phyloP scores from a whole-genome alignment of 208 protist species.

The Vickermania ingenoplastis region DNA sequence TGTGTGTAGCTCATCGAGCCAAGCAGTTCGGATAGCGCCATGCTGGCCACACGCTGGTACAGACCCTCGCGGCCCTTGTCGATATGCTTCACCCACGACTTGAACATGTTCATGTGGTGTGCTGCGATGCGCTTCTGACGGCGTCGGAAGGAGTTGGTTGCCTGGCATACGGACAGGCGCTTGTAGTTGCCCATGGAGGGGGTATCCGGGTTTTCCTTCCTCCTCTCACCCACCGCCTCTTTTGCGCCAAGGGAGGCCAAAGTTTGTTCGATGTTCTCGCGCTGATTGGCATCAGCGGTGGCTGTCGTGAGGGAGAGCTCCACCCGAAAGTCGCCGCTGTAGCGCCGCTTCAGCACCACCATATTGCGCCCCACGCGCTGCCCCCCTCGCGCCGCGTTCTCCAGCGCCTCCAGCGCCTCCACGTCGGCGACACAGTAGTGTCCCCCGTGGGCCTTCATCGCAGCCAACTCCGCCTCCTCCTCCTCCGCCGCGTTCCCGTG shows the following conservation, averaged over 20 bases:
- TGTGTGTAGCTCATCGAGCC: slow-evolving; percentile 38
- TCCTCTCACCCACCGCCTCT: neutral
- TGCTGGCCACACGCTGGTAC: slow-evolving; percentile 32
- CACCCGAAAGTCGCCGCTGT: slow-evolving; percentile 56
- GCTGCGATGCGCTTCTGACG: slow-evolving; percentile 48
- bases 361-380: slow-evolving; percentile 29
- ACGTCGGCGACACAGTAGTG: too few relatives aligned
- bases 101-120: slow-evolving; percentile 43
- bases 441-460: too few relatives aligned
- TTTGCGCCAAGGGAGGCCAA: too few relatives aligned
- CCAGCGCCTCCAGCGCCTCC: slow-evolving; percentile 14
- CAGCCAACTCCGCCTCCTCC: too few relatives aligned
- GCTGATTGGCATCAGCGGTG: slow-evolving; percentile 4
- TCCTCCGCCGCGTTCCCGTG: too few relatives aligned
- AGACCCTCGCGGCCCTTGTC: slow-evolving; percentile 34
- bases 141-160: slow-evolving; percentile 63
- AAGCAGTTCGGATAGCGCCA: slow-evolving; percentile 41
- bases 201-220: slow-evolving; percentile 3
- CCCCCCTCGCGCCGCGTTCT: slow-evolving; percentile 13
- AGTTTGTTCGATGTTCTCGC: neutral
- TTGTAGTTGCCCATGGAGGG: slow-evolving; percentile 27
- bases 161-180: slow-evolving; percentile 56
- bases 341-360: slow-evolving; percentile 61
- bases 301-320: slow-evolving; percentile 59
- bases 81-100: slow-evolving; percentile 16